Conservation (phyloP, 352 stramenopile species). For the Phytophthora hibernalis region DNA sequence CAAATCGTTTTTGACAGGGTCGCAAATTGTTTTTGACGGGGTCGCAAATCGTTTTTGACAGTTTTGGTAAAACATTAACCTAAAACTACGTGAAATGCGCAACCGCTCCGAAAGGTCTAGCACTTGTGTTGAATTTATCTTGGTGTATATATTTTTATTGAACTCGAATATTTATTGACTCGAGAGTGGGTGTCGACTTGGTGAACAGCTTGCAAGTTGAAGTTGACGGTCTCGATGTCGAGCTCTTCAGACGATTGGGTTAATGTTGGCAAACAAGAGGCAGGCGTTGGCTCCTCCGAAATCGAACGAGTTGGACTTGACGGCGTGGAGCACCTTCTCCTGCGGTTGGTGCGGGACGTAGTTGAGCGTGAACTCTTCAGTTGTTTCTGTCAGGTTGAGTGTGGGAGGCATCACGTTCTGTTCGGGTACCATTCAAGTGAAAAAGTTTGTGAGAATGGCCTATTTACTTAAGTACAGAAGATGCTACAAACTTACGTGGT, state of each 20-base stretch:
- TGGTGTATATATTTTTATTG: not conserved
- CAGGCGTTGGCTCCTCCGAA: slow-evolving; percentile 97
- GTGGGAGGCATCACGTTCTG: slow-evolving; percentile 94
- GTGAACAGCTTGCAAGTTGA: not conserved
- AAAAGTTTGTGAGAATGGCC: not conserved
- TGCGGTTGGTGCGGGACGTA: slow-evolving; percentile 80
- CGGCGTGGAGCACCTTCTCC: slow-evolving; percentile 76
- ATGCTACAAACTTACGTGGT: slow-evolving; percentile 59
- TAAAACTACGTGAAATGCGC: too few relatives aligned
- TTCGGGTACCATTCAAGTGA: not conserved
- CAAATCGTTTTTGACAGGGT: too few relatives aligned
- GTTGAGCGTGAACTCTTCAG: slow-evolving; percentile 85
- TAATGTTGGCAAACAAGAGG: slow-evolving; percentile 71
- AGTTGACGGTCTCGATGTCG: not conserved
- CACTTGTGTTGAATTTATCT: too few relatives aligned
- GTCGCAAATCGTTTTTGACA: too few relatives aligned
- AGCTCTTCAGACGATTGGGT: not conserved
- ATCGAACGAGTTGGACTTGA: slow-evolving; percentile 97
- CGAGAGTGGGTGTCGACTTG: too few relatives aligned
- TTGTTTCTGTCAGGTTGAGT: slow-evolving; percentile 91
- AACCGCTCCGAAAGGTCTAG: too few relatives aligned
- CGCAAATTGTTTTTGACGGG: too few relatives aligned
- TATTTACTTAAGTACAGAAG: too few relatives aligned
- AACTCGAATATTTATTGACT: not conserved
- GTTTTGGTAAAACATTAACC: too few relatives aligned